Evolutionary conservation across 2,329 filamentous ascomycete genomes (phyloP), one percentile per base, ranked within the genome.

Genomic region (Neofusicoccum kwambonambiense): DNA sequence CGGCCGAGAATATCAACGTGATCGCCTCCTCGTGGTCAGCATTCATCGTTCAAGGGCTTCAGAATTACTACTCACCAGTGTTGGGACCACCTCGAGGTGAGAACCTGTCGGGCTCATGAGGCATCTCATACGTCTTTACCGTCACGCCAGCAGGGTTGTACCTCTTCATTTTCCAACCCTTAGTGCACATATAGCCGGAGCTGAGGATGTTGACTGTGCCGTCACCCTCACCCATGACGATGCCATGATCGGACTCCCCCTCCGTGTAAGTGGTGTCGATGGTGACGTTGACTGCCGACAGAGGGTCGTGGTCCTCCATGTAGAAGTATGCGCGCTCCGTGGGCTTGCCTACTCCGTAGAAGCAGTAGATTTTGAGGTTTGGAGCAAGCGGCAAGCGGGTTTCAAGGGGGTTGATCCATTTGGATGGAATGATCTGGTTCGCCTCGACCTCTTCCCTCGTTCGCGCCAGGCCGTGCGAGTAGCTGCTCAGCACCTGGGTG

Each of bases 341-440:
- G 3, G 91, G 90, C 76, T 98, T 99, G 2, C 94, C 94, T 3
- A 97, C 88, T 19, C 91, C 95, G 75, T 99, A 98, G 81, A 99
- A 98, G 79, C 95, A 98, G 79, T 93, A 98, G 12, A 99, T 92
- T 76, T 97, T 97, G 73, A 99, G 82, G 72, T 87, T 91, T 0
- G 95, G 94, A 1, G 95, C 94, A 19, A 92, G 83, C 0, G 95
- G 95, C 0, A 98, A 83, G 1, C 94, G 86, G 0, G 92, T 91
- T 76, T 98, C 94, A 0, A 98, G 86, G 0, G 95, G 95, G 73
- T 99, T 99, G 67, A 97, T 87, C 95, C 95, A 99, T 75, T 96
- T 99, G 0, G 75, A 70, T 0, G 81, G 81, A n/a, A 81, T 76
- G 39, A 68, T 68, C 61, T 82, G 77, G 69, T 83, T 83, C 60